Base-by-base conservation (phyloP, 2,329 filamentous ascomycete genomes). In the Diplocarpon rosae region DNA sequence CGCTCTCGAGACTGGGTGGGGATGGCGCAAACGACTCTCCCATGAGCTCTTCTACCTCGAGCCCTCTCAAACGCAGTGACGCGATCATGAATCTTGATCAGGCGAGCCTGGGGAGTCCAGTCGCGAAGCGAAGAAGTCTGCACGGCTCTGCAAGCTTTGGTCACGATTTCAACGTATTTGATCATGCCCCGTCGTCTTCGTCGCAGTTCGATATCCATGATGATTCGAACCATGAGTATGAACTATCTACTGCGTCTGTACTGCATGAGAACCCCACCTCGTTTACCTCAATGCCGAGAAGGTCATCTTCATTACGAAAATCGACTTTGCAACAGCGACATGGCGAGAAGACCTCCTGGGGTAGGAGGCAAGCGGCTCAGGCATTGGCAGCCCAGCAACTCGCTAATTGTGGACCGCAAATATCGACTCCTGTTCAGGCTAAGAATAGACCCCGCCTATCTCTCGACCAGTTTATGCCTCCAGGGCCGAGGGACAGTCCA, bases 61-160 rank as follows among this genome's bases (percentile, higher is more conserved):
- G 90, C 61, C 89, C 90, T 5, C 68, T 96, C 55, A 95, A 96
- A 72, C 80, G 92, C 56, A 90, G 83, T 59, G 90, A 96, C 67
- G 83, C 85, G 35, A 82, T 83, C 41, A 90, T 94, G 84, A 87
- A 86, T 58, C 68, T 93, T 39, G 89, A 94, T 57, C 83, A 85
- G 52, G 72, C 79, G 24, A 82, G 75, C 56, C 71, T 84, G 45
- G 85, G 85, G 54, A 95, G 85, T 59, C 90, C 92, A 0, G 85
- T 90, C 48, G 85, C 89, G 37, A 95, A 95, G 69, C 77, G 92
- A 53, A 79, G 92, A 58, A 95, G 89, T 65, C 66, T 94, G 55
- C 86, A 95, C 62, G 83, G 83, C 39, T 75, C 80, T 35, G 71
- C 80, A n/a, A 76, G 67, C 54, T 69, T 81, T 71, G 72, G 37